Evolutionary conservation across 345 rosid species (phyloP), one percentile per base, ranked within the genome.

Genomic region (Sisymbrium irio): DNA sequence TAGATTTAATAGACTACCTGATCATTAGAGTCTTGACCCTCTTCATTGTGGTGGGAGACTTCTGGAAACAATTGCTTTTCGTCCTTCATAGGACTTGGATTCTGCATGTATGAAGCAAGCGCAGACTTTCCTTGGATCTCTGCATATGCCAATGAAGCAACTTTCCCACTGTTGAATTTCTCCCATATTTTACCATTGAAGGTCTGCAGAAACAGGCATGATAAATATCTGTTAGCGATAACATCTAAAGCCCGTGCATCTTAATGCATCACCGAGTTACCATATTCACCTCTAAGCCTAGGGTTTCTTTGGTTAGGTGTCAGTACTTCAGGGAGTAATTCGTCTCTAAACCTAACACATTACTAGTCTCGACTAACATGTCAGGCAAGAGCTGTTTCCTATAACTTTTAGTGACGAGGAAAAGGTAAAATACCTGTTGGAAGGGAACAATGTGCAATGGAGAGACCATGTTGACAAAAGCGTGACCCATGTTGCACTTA

Each of bases 401-500:
- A 62, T 50, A 9, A 44, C 30, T 54, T 54, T 18, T 11, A 12
- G 36, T 17, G 62, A 65, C 49, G 50, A 57, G 64, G 69, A 54
- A 65, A 46, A 58, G 37, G 56, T 50, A 2, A 15, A 7, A 47
- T 50, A 94, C 98, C 98, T 94, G 81, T 28, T 85, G 88, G 83
- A 95, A 89, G 69, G 99, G 83, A 76, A 92, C 81, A 28, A 95
- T 92, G 82, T 85, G 96, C 12, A 87, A 79, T 22, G 99, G 93
- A 73, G 96, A 92, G 59, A 86, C 73, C 97, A 95, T 87, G 69
- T 95, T 95, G 84, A 92, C 84, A 70, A 95, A 94, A 18, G 99
- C 99, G 36, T 95, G 87, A 33, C 99, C 99, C 84, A 90, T 97
- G 65, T 95, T 95, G 83, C 99, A 95, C 64, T 95, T 95, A 82